Evolutionary conservation across 1,284 basidiomycete genomes (phyloP).

Genomic region (Ceratobasidium sp.): DNA sequence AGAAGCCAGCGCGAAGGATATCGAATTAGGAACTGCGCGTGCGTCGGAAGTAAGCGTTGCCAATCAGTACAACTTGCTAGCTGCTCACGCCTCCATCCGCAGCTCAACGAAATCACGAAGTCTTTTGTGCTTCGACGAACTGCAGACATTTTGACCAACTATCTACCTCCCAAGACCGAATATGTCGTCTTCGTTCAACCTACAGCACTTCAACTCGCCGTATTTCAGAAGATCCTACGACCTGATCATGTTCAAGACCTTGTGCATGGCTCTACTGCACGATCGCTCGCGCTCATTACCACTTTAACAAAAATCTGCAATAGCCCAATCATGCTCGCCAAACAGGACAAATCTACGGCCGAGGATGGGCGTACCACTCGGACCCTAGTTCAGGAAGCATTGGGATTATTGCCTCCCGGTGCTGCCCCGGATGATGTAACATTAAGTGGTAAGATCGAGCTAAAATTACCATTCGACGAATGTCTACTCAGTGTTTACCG

Average conservation of each 20-base stretch:
- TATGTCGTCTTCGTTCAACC: slow-evolving; percentile 93
- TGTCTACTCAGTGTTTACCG: not conserved
- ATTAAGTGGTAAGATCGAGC: slow-evolving; percentile 71
- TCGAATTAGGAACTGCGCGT: slow-evolving; percentile 81
- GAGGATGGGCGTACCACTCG: slow-evolving; percentile 60
- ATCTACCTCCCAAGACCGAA: slow-evolving; percentile 94
- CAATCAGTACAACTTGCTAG: not conserved
- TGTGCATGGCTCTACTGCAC: slow-evolving; percentile 76
- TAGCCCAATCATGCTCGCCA: slow-evolving; percentile 82
- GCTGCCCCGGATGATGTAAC: slow-evolving; percentile 76
- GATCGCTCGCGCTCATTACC: slow-evolving; percentile 86
- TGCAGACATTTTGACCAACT: slow-evolving; percentile 82
- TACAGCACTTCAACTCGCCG: slow-evolving; percentile 81
- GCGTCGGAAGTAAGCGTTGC: slow-evolving; percentile 71
- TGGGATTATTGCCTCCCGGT: slow-evolving; percentile 74
- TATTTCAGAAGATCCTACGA: slow-evolving; percentile 82
- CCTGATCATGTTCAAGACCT: slow-evolving; percentile 75
- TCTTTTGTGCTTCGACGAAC: slow-evolving; percentile 93
- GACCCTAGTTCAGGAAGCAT: slow-evolving; percentile 70
- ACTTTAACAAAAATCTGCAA: slow-evolving; percentile 92
- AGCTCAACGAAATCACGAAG: slow-evolving; percentile 83
- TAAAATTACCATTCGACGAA: not conserved
- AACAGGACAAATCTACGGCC: slow-evolving; percentile 72
- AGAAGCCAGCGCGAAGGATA: slow-evolving; percentile 76
- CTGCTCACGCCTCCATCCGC: slow-evolving; percentile 39